Evolutionary conservation across 208 protist genomes (phyloP).

Genomic region (Vickermania spadyakhi): DNA sequence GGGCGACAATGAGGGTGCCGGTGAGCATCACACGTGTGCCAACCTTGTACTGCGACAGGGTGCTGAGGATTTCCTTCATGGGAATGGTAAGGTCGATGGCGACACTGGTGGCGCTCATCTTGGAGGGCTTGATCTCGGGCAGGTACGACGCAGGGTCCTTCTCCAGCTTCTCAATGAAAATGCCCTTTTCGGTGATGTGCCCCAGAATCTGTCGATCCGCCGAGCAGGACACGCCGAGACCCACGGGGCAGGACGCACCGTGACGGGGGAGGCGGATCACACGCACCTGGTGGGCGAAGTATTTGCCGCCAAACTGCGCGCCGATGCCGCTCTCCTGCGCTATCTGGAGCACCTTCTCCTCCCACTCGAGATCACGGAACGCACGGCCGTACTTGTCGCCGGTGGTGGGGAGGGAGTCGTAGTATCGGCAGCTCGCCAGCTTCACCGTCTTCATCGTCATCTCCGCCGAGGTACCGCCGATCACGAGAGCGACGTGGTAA

Average conservation of each 20-base stretch:
- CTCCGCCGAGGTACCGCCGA: constrained; percentile 95
- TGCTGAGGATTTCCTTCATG: constrained; percentile 78
- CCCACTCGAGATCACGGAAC: constrained; percentile 94
- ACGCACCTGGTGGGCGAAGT: constrained; percentile 95
- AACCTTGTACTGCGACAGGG: constrained; percentile 80
- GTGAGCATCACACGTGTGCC: constrained; percentile 88
- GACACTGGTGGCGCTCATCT: constrained; percentile 41
- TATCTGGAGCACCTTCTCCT: constrained; percentile 88
- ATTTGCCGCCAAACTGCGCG: constrained; percentile 96
- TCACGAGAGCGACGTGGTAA: constrained; percentile 96
- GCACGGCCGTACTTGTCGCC: constrained; percentile 88
- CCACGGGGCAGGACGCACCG: constrained; percentile 90
- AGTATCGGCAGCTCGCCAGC: constrained; percentile 90
- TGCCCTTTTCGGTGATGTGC: constrained; percentile 90
- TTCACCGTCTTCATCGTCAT: constrained; percentile 98
- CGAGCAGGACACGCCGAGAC: constrained; percentile 94
- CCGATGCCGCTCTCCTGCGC: constrained; percentile 86
- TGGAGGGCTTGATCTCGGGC: constrained; percentile 45
- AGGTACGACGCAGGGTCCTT: constrained; percentile 90
- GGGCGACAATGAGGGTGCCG: constrained; percentile 94
- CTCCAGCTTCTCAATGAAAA: constrained; percentile 93
- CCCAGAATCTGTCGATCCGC: constrained; percentile 94
- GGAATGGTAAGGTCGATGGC: constrained; percentile 85
- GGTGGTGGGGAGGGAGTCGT: constrained; percentile 93
- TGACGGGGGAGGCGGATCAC: constrained; percentile 90